phyloP scores from a whole-genome alignment of 331 rosid species.

The Saraca asoca region DNA sequence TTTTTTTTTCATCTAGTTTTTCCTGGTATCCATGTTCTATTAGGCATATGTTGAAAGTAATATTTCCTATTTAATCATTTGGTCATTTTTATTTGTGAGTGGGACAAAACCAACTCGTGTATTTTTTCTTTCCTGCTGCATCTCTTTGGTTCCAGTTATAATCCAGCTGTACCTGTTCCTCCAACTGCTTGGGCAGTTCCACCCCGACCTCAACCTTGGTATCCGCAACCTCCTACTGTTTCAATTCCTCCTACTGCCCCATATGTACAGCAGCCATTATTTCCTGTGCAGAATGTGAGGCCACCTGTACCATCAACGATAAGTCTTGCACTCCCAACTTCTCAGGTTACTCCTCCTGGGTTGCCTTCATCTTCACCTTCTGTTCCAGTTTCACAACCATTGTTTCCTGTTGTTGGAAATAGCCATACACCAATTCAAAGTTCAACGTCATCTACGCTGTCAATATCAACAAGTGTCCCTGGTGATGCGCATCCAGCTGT shows the following conservation, averaged over 20 bases:
- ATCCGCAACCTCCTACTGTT: conserved; percentile 66
- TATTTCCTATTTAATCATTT: conserved; percentile 9
- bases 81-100: not conserved
- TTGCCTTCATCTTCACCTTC: conserved; percentile 64
- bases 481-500: conserved; percentile 54
- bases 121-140: not conserved
- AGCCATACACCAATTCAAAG: conserved; percentile 57
- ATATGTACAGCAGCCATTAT: conserved; percentile 82
- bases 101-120: conserved; percentile 4
- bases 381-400: conserved; percentile 82
- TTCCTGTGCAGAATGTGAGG: conserved; percentile 88
- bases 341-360: conserved; percentile 81
- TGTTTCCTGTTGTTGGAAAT: conserved; percentile 90
- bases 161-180: conserved; percentile 58
- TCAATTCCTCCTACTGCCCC: conserved; percentile 76
- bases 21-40: conserved; percentile 2
- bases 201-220: conserved; percentile 91
- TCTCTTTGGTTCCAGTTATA: conserved; percentile 57
- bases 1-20: conserved; percentile 10
- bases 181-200: conserved; percentile 75
- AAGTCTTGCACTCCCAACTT: conserved; percentile 53
- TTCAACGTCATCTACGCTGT: conserved; percentile 63
- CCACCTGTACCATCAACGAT: conserved; percentile 65
- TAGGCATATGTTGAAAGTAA: conserved; percentile 19
- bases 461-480: conserved; percentile 57